Percentiles rank a stretch among this genome's conserved stretches.
These are phyloP conservation scores for Botrytis byssoidea DNA, from an alignment of 2,329 filamentous ascomycete genomes.

Conservation along the genomic window DNA sequence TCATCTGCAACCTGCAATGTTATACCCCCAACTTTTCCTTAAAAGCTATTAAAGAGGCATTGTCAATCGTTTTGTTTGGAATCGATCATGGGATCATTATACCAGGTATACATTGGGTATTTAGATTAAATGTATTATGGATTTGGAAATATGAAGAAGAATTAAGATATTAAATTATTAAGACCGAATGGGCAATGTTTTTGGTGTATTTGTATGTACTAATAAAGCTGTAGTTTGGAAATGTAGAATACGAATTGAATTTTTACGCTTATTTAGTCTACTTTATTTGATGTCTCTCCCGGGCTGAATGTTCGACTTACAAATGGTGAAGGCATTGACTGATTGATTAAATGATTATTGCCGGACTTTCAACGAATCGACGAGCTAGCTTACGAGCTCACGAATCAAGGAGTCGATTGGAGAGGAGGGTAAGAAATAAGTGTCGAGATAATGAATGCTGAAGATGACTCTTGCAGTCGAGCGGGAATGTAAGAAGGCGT, in stretches of 20 bases:
- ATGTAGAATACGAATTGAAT: neutral
- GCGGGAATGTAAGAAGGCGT: neutral
- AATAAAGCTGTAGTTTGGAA: neutral
- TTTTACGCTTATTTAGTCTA: neutral
- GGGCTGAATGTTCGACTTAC: neutral
- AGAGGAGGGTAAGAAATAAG: neutral
- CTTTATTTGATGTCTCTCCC: neutral
- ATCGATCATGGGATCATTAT: neutral
- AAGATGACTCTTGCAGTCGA: neutral
- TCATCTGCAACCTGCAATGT: slow-evolving; percentile 1
- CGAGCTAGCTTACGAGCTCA: neutral
- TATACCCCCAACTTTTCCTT: slow-evolving; percentile 10
- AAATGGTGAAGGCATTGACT: neutral
- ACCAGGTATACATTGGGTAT: neutral
- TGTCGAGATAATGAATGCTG: neutral
- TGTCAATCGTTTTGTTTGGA: slow-evolving; percentile 8
- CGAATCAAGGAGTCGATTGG: neutral
- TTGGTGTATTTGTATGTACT: neutral
- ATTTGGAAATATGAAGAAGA: neutral
- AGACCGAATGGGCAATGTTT: neutral
- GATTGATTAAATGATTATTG: neutral
- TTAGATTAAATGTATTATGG: neutral
- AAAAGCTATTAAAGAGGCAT: neutral
- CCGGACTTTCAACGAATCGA: neutral
- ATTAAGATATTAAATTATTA: neutral